A percentile compares a stretch with the other conserved stretches of the same genome.
Conservation (phyloP, 148 eudicot genomes). For the Talinum fruticosum region DNA sequence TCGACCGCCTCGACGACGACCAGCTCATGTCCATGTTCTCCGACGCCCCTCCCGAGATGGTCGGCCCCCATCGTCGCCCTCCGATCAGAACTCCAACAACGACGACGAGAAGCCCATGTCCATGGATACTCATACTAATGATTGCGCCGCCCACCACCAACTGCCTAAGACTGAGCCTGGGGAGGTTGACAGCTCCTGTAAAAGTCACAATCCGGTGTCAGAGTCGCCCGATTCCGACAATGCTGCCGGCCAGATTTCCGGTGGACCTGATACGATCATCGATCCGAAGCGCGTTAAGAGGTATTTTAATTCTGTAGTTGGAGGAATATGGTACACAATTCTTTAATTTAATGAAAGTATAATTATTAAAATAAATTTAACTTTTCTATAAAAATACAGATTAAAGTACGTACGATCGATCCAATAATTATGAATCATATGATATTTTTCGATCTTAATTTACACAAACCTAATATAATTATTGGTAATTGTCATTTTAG, state of each 20-base stretch:
- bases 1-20: conserved; percentile 71
- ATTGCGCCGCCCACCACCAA: background rate
- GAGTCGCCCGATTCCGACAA: conserved; percentile 13
- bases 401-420: too few species aligned
- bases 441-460: too few species aligned
- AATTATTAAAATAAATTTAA: too few species aligned
- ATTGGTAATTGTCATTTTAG: too few species aligned
- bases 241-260: conserved; percentile 11
- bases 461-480: too few species aligned
- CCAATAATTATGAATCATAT: too few species aligned
- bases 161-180: conserved; percentile 58
- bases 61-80: conserved; percentile 25
- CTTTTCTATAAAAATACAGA: too few species aligned
- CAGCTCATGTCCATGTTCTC: conserved; percentile 80
- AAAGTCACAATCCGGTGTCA: conserved; percentile 15
- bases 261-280: conserved; percentile 27
- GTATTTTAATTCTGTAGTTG: conserved; percentile 35
- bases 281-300: conserved; percentile 96
- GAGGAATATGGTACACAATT: too few species aligned
- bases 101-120: conserved; percentile 24
- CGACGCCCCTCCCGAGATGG: conserved; percentile 27
- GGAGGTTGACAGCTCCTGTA: conserved; percentile 52
- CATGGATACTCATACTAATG: conserved; percentile 16
- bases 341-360: too few species aligned
- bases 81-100: conserved; percentile 46